phyloP scores from a whole-genome alignment of 1,284 basidiomycete species.

The Fomitopsis schrenkii region DNA sequence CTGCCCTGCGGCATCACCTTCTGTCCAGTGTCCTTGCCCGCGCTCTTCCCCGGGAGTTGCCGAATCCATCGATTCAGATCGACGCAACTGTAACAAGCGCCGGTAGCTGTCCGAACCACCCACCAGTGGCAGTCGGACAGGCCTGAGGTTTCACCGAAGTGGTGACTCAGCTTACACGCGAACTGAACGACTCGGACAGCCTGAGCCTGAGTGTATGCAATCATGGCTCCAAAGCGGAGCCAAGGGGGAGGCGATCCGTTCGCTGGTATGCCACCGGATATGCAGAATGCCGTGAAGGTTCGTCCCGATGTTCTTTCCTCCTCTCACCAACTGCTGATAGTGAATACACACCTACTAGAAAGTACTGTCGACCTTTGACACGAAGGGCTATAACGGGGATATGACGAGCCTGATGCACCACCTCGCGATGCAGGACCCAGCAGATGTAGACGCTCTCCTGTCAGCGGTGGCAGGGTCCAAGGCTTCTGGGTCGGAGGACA shows the following conservation, averaged over 20 bases:
- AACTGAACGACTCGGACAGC: too few species aligned
- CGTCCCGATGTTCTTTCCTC: not conserved
- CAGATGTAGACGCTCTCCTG: conserved; percentile 5
- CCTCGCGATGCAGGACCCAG: conserved; percentile 7
- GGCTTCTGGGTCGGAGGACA: conserved; percentile 1
- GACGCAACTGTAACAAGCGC: too few species aligned
- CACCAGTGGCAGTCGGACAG: too few species aligned
- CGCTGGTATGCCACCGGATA: not conserved
- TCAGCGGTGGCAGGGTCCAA: not conserved
- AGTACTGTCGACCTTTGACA: not conserved
- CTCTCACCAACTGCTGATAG: not conserved
- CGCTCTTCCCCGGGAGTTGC: too few species aligned
- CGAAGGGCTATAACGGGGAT: not conserved
- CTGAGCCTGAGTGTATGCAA: not conserved
- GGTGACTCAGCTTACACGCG: too few species aligned
- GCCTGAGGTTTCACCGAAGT: too few species aligned
- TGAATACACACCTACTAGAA: not conserved
- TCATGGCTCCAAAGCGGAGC: not conserved
- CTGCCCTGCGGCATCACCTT: too few species aligned
- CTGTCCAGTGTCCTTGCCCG: too few species aligned
- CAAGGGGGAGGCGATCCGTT: not conserved
- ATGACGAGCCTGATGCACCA: conserved; percentile 7
- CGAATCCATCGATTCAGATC: too few species aligned
- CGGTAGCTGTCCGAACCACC: too few species aligned
- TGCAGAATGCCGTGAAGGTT: not conserved